Conservation (phyloP, 441 rosid genomes). For the Erodium chrysanthum region DNA sequence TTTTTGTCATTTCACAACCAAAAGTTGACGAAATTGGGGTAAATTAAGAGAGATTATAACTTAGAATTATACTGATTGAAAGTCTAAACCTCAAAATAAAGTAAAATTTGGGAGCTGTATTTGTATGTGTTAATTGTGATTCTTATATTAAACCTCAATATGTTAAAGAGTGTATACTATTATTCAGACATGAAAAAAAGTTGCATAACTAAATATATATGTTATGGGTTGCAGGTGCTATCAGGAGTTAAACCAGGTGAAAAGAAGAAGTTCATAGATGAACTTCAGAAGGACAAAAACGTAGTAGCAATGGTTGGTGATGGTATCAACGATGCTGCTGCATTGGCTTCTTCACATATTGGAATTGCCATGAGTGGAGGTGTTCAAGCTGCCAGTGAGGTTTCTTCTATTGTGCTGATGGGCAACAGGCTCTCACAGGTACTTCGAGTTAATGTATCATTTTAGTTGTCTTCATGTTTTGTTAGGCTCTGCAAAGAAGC, state of each 20-base stretch:
- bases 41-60: no score
- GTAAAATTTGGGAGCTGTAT: background rate
- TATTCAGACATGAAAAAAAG: background rate
- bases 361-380: slow-evolving; percentile 95
- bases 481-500: background rate
- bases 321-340: slow-evolving; percentile 97
- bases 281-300: slow-evolving; percentile 59
- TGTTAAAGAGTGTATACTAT: background rate
- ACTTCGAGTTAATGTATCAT: slow-evolving; percentile 8
- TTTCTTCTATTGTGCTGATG: slow-evolving; percentile 82
- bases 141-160: background rate
- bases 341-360: slow-evolving; percentile 77
- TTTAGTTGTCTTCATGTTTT: background rate
- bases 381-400: slow-evolving; percentile 96
- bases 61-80: background rate
- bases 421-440: slow-evolving; percentile 90
- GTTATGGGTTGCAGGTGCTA: slow-evolving; percentile 44
- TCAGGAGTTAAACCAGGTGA: slow-evolving; percentile 79
- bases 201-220: background rate
- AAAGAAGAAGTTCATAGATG: slow-evolving; percentile 59
- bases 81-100: background rate
- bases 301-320: slow-evolving; percentile 94
- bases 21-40: no score
- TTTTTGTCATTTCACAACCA: no score
- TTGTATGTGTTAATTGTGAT: background rate